phyloP scores from a whole-genome alignment of 164 flowering plant genomes.

The Platanus orientalis region DNA sequence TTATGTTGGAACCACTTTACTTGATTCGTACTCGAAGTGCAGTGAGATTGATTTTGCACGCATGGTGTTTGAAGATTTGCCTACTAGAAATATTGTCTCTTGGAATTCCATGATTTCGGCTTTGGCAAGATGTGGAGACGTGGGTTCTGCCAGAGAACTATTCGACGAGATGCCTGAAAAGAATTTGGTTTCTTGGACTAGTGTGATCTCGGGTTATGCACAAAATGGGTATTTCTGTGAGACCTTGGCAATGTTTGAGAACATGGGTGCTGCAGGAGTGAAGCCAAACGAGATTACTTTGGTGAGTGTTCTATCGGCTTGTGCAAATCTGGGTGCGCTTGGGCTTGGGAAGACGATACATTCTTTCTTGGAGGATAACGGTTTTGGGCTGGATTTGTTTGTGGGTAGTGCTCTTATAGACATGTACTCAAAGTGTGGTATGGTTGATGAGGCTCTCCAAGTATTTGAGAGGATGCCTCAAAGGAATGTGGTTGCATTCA shows the following conservation, averaged over 20 bases:
- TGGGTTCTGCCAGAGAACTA: conserved; percentile 9
- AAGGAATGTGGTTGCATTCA: conserved; percentile 20
- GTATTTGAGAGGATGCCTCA: conserved; percentile 19
- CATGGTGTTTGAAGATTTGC: conserved; percentile 23
- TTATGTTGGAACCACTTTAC: conserved; percentile 22
- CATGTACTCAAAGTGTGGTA: conserved; percentile 28
- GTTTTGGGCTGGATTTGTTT: conserved; percentile 16
- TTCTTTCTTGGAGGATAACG: conserved; percentile 16
- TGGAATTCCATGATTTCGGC: conserved; percentile 25
- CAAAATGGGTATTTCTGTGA: conserved; percentile 20
- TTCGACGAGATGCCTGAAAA: conserved; percentile 23
- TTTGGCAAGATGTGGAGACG: conserved; percentile 20
- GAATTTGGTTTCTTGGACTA: conserved; percentile 29
- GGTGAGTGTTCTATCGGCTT: conserved; percentile 26
- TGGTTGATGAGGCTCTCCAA: conserved; percentile 17
- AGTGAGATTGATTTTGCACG: conserved; percentile 8
- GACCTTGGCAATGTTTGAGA: conserved; percentile 19
- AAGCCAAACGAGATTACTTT: conserved; percentile 27
- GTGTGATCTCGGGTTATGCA: conserved; percentile 21
- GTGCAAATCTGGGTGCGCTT: conserved; percentile 28
- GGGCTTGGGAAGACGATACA: conserved; percentile 19
- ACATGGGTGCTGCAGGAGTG: conserved; percentile 15
- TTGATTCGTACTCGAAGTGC: conserved; percentile 18
- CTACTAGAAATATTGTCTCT: conserved; percentile 14
- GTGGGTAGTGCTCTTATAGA: conserved; percentile 26